Percentiles rank a stretch among this genome's conserved stretches.
These are phyloP conservation scores for Rhodomyrtus tomentosa DNA, from an alignment of 345 rosid species.

Conservation along the genomic window DNA sequence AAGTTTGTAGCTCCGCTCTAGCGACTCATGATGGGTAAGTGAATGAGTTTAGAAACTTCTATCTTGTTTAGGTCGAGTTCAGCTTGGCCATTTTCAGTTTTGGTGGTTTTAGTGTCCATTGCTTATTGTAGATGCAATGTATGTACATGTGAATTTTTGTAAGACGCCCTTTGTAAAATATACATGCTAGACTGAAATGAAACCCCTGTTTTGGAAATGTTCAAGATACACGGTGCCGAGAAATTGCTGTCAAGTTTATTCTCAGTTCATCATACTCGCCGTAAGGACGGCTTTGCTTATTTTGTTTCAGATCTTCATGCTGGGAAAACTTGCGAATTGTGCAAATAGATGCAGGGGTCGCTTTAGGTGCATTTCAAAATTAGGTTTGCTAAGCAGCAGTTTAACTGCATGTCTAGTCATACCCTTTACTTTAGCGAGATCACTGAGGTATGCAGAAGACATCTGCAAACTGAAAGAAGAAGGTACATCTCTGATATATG, in stretches of 20 bases:
- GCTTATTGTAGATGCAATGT: not conserved
- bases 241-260: not conserved
- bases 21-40: not conserved
- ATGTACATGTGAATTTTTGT: not conserved
- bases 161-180: not conserved
- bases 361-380: not conserved
- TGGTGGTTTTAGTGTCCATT: not conserved
- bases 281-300: not conserved
- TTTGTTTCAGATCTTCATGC: not conserved
- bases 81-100: not conserved
- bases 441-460: not conserved
- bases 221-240: not conserved
- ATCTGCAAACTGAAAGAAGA: not conserved
- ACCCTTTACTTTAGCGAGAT: not conserved
- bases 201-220: not conserved
- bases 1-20: conserved; percentile 21
- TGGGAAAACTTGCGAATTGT: not conserved
- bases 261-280: not conserved
- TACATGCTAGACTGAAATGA: not conserved
- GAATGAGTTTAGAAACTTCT: not conserved
- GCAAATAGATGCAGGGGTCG: not conserved
- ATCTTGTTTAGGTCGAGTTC: not conserved
- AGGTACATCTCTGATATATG: not conserved
- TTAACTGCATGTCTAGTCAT: not conserved
- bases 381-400: not conserved